A percentile compares a stretch with the other conserved stretches of the same genome.
phyloP scores from a whole-genome alignment of 208 protist species.

The Entamoeba moshkovskii region DNA sequence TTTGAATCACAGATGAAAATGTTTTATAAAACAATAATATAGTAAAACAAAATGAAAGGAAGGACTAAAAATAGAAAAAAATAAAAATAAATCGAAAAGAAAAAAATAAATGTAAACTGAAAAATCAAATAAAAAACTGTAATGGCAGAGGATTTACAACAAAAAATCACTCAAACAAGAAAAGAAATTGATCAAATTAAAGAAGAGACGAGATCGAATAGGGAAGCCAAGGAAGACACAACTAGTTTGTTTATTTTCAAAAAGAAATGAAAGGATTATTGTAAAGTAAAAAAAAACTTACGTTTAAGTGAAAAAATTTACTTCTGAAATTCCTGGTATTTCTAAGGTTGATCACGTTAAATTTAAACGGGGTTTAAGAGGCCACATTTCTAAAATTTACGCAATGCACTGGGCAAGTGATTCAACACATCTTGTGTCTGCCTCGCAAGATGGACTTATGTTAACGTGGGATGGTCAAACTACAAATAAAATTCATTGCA shows the following conservation, averaged over 20 bases:
- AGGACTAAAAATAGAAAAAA: neutral
- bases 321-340: neutral
- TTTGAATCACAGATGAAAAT: neutral
- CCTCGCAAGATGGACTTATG: neutral
- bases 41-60: neutral
- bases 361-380: neutral
- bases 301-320: neutral
- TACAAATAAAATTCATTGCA: conserved; percentile 35
- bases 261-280: neutral
- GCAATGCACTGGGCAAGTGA: neutral
- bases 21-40: neutral
- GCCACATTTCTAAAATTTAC: neutral
- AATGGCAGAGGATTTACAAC: neutral
- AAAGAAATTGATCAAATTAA: neutral
- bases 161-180: neutral
- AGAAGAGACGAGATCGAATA: neutral
- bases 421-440: neutral
- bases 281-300: no score
- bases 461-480: neutral
- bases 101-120: neutral
- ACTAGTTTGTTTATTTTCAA: neutral
- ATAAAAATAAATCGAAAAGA: neutral
- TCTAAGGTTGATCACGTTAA: neutral
- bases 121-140: neutral
- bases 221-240: neutral